Evolutionary conservation across 1,284 basidiomycete genomes (phyloP).

Genomic region (Ustilago trichophora): DNA sequence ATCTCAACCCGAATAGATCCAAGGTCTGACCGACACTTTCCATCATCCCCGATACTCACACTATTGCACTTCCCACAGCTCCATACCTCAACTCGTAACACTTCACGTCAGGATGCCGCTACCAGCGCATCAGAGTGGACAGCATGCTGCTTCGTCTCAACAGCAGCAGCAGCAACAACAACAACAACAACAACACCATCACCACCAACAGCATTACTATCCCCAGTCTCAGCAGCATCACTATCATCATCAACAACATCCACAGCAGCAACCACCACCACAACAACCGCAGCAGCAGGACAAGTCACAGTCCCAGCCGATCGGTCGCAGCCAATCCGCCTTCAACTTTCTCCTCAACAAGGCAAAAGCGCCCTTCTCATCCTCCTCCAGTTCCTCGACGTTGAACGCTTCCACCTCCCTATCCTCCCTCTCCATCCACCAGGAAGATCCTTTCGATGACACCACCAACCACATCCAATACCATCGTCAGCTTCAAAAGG

Average conservation of each 20-base stretch:
- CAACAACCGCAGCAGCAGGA: slow-evolving; percentile 10
- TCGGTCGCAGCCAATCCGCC: slow-evolving; percentile 57
- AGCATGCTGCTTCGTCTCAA: slow-evolving; percentile 16
- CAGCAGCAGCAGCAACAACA: too few species aligned
- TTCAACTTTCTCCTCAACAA: slow-evolving; percentile 62
- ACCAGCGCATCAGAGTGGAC: slow-evolving; percentile 14
- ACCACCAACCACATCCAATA: slow-evolving; percentile 41
- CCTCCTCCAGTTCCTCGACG: slow-evolving; percentile 33
- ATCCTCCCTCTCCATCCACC: slow-evolving; percentile 33
- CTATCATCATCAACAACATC: too few species aligned
- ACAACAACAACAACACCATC: slow-evolving; percentile 8
- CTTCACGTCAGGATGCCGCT: slow-evolving; percentile 25
- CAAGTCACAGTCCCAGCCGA: slow-evolving; percentile 26
- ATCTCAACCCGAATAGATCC: too few species aligned
- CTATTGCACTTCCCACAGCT: too few species aligned
- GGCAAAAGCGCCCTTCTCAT: slow-evolving; percentile 58
- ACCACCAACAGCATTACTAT: slow-evolving; percentile 5
- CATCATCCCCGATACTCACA: too few species aligned
- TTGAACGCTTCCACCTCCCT: slow-evolving; percentile 48
- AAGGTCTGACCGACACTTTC: too few species aligned
- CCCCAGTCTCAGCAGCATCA: slow-evolving; percentile 7
- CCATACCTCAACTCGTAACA: too few species aligned
- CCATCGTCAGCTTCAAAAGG: slow-evolving; percentile 42
- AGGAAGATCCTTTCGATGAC: slow-evolving; percentile 41
- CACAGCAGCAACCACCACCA: slow-evolving; percentile 1